Evolutionary conservation across 257 asterid genomes (phyloP).

Genomic region (Solanum gracilifrons): DNA sequence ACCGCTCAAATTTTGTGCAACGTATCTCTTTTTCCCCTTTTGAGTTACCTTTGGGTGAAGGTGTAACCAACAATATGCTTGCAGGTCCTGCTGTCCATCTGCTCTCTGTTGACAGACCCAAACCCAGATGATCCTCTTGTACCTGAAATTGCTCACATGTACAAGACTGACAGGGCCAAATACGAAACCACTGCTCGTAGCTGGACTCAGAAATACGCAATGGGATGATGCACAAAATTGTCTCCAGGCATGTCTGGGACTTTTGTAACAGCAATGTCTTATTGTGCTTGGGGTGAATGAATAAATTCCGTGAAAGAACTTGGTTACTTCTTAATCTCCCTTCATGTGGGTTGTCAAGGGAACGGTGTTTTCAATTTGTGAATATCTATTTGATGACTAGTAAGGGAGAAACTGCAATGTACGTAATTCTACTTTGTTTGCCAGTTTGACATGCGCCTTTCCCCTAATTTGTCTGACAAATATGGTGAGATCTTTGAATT

Average conservation of each 20-base stretch:
- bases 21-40: neutral
- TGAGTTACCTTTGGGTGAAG: neutral
- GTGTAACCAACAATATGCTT: neutral
- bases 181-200: slow-evolving; percentile 79
- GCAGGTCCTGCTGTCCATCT: slow-evolving; percentile 67
- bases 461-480: neutral
- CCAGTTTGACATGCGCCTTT: neutral
- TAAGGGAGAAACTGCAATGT: slow-evolving; percentile 14
- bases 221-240: slow-evolving; percentile 35
- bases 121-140: slow-evolving; percentile 83
- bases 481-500: neutral
- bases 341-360: slow-evolving; percentile 8
- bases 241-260: slow-evolving; percentile 4
- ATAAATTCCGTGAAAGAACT: slow-evolving; percentile 1
- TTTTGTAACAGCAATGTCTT: slow-evolving; percentile 9
- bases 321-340: neutral
- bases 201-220: slow-evolving; percentile 85
- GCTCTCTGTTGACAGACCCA: slow-evolving; percentile 79
- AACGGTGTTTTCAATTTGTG: slow-evolving; percentile 21
- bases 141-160: slow-evolving; percentile 86
- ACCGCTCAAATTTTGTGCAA: neutral
- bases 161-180: slow-evolving; percentile 62
- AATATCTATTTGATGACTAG: slow-evolving; percentile 23
- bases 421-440: slow-evolving; percentile 3
- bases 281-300: slow-evolving; percentile 18